Base-by-base conservation (phyloP, 2,329 filamentous ascomycete species). In the Tolypocladium nubicola region DNA sequence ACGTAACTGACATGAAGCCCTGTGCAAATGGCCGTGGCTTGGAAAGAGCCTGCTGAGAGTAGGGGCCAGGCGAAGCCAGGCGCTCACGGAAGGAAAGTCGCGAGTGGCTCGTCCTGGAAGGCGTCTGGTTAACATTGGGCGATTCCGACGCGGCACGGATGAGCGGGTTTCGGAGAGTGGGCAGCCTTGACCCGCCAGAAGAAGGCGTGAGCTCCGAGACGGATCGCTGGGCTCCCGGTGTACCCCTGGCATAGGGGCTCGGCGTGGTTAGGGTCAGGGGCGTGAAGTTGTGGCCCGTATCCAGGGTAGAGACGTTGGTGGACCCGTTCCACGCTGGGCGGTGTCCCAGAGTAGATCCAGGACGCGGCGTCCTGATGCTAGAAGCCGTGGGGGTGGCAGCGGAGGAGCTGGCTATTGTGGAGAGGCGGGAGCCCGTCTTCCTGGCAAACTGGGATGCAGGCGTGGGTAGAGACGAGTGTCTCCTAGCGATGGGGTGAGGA, bases 261-360 rank as follows among this genome's bases (percentile, higher is more conserved):
- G 84, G 82, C 1, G 82, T 82, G 8, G 81, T 84, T 50, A 83
- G 71, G 40, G 72, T 81, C 13, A 86, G 71, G 13, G 86, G 82
- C 64, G 83, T 86, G 72, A 84, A 87, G 67, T 83, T 83, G 68
- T 88, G 85, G 33, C 85, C 84, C 21, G 82, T 80, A 39, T 86
- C 79, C n/a, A 84, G 75, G 59, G 84, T n/a, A 13, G 47, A 38
- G 38, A 49, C 43, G 23, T 87, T 90, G 7, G 84, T 82, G 37
- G 85, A 88, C 13, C 66, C 67, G 66, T 86, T 93, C 89, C 89
- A 94, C 58, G 84, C 80, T 4, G 89, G 89, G 54, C 87, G 83
- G 57, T 81, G 76, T 58, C 80, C 68, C 39, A 77, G 62, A 13
- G 75, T 76, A 2, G 77, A 73, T 43, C 74, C 67, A 57, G 80